Base-by-base conservation (phyloP, 31 red algal species). In the Odonthalia washingtoniensis region DNA sequence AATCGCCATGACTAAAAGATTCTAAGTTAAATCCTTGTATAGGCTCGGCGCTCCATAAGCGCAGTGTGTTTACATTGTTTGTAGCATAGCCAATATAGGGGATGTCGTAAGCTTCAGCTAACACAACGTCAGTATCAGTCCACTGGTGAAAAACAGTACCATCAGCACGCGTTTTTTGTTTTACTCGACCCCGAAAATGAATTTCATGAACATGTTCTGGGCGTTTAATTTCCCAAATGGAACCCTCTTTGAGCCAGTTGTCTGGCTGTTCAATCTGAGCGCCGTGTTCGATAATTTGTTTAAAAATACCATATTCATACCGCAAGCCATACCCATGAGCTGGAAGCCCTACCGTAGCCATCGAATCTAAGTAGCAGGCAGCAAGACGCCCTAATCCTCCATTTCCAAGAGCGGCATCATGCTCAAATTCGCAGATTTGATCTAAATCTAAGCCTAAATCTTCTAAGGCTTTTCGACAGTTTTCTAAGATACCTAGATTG, bases 241-340 rank as follows among this genome's bases (percentile, higher is more conserved):
- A 96, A 31, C 94, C 94, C 52, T 90, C 81, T 27, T 90, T 94
- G 81, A 99, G 90, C 98, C 98, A 99, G 72, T 92, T 93, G 86
- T 99, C 98, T 41, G 98, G 98, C 72, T 96, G 83, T 84, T 99
- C 98, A 36, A 99, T 63, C 83, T 99, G 98, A 72, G 95, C 76
- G 53, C 98, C 98, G 83, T 99, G 69, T 35, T 83, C 46, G 67
- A 99, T 95, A 62, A 86, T 91, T 78, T 99, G 98, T 44, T 95
- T 87, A 66, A 99, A 99, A 94, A 99, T 99, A 75, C 98, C 98
- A 72, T 99, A 99, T 84, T 96, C 91, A 84, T 99, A 99, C 43
- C 98, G 91, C 78, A 99, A 97, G 53, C 98, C 98, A 84, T 99
- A 99, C 3, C 98, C 98, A 94, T 92, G 95, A 34, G 87, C 98